These are phyloP conservation scores for Cyclocybe aegerita DNA, from an alignment of 768 basidiomycete genomes.

Conservation along the genomic window DNA sequence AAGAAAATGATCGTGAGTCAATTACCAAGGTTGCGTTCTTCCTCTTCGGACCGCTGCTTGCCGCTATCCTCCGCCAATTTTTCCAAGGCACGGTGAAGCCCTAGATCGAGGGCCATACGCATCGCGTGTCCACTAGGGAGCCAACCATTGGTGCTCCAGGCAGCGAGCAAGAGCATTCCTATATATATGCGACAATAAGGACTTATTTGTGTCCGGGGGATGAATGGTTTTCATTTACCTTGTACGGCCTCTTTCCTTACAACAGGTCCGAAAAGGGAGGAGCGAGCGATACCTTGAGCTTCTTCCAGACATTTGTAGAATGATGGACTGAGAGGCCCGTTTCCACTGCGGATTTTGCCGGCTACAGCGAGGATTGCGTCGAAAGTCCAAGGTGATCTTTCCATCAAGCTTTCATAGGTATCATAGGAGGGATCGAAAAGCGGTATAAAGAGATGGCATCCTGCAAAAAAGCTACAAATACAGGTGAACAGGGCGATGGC, in stretches of 20 bases:
- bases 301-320: slow-evolving; percentile 93
- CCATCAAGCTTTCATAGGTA: slow-evolving; percentile 88
- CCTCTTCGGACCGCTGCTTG: slow-evolving; percentile 73
- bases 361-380: slow-evolving; percentile 92
- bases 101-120: slow-evolving; percentile 94
- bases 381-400: slow-evolving; percentile 94
- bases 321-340: slow-evolving; percentile 78
- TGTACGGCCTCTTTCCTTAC: slow-evolving; percentile 94
- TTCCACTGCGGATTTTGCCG: slow-evolving; percentile 88
- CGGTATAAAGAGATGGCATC: slow-evolving; percentile 95
- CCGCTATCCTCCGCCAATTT: slow-evolving; percentile 77
- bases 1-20: slow-evolving; percentile 9
- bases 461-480: slow-evolving; percentile 83
- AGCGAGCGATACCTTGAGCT: slow-evolving; percentile 93
- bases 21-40: slow-evolving; percentile 84
- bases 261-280: slow-evolving; percentile 90
- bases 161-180: slow-evolving; percentile 91
- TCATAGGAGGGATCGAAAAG: slow-evolving; percentile 92
- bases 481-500: slow-evolving; percentile 35
- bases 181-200: slow-evolving; percentile 14
- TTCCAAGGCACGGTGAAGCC: slow-evolving; percentile 88
- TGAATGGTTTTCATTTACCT: slow-evolving; percentile 43
- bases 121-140: slow-evolving; percentile 94
- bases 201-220: slow-evolving; percentile 13
- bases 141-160: slow-evolving; percentile 95